Percentiles rank a stretch among this genome's conserved stretches.
These are phyloP conservation scores for Melampsora occidentalis DNA, from an alignment of 1,284 basidiomycete genomes.

Conservation along the genomic window DNA sequence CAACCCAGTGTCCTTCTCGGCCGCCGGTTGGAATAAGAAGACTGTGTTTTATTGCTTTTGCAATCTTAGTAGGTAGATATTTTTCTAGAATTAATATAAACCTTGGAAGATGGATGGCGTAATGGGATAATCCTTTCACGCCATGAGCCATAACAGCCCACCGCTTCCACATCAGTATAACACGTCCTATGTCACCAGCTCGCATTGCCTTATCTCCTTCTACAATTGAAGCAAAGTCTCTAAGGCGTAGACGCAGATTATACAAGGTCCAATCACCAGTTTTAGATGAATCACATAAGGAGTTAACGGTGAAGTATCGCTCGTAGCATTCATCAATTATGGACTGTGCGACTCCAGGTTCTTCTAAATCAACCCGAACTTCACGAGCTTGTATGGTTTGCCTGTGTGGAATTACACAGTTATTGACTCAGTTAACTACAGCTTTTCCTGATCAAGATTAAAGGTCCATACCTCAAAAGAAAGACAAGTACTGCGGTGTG, in stretches of 20 bases:
- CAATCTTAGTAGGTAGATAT: not conserved
- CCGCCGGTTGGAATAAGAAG: slow-evolving; percentile 5
- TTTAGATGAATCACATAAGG: not conserved
- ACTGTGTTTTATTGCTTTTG: slow-evolving; percentile 3
- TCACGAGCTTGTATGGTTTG: not conserved
- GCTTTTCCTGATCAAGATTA: not conserved
- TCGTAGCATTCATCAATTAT: not conserved
- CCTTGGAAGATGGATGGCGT: not conserved
- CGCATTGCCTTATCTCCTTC: slow-evolving; percentile 6
- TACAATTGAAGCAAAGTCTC: slow-evolving; percentile 4
- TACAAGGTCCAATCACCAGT: not conserved
- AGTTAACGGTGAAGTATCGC: not conserved
- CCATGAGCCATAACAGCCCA: slow-evolving; percentile 29
- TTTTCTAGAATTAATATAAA: not conserved
- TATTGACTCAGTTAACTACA: too few species aligned
- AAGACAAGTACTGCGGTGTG: not conserved
- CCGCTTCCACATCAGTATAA: slow-evolving; percentile 11
- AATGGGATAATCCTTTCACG: slow-evolving; percentile 6
- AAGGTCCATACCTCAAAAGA: not conserved
- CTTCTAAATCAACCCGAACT: not conserved
- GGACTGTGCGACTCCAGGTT: not conserved
- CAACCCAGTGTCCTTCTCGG: slow-evolving; percentile 5
- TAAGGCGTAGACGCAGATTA: not conserved
- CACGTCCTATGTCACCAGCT: slow-evolving; percentile 11
- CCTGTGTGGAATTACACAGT: not conserved